Evolutionary conservation across 2,329 filamentous ascomycete species (phyloP).

Genomic region (Sporothrix mexicana): DNA sequence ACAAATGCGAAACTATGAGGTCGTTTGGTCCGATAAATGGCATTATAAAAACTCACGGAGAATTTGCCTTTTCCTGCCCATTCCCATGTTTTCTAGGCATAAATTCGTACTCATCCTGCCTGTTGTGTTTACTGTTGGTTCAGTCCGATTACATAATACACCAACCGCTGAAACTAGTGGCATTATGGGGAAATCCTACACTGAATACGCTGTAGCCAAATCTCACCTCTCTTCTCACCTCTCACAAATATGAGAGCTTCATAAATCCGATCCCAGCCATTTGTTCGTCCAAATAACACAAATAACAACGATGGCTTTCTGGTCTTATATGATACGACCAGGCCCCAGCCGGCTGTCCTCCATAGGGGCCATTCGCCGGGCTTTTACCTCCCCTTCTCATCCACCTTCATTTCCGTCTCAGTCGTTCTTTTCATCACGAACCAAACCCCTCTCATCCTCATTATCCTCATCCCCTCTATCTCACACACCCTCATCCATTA

Average conservation of each 20-base stretch:
- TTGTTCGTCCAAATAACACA: background rate
- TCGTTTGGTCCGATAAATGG: too few species aligned
- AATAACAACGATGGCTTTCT: background rate
- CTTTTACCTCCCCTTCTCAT: background rate
- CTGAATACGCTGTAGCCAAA: constrained; percentile 10
- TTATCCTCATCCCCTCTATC: background rate
- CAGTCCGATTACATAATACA: constrained; percentile 9
- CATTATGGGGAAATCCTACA: background rate
- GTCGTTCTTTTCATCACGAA: background rate
- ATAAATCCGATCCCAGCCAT: background rate
- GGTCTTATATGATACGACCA: background rate
- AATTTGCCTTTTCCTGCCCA: too few species aligned
- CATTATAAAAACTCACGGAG: too few species aligned
- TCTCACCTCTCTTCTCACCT: background rate
- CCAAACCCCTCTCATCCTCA: background rate
- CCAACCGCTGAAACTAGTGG: background rate
- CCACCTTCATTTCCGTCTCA: background rate
- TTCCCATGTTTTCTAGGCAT: too few species aligned
- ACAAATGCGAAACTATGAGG: background rate
- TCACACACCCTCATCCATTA: background rate
- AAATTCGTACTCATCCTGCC: too few species aligned
- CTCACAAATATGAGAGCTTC: background rate
- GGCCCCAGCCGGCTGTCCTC: background rate
- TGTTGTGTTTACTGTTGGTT: too few species aligned
- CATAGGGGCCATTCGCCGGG: background rate